Percentiles rank a stretch among this genome's conserved stretches.
Conservation (phyloP, 1,139 yeast species). For the Kurtzmaniella quercitrusa region DNA sequence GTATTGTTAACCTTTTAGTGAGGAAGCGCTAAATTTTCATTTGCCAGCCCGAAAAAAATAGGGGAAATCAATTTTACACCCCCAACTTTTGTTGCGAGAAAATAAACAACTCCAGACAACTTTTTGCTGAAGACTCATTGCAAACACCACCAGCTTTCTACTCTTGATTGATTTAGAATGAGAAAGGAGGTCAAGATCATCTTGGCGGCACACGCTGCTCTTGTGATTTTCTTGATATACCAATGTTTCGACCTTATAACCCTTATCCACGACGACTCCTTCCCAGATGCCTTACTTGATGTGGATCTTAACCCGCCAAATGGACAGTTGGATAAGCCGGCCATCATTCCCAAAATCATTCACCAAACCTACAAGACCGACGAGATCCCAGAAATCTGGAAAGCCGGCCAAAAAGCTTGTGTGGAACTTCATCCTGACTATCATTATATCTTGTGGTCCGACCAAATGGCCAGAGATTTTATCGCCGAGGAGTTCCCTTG, state of each 20-base stretch:
- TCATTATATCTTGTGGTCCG: conserved; percentile 88
- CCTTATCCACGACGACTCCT: conserved; percentile 68
- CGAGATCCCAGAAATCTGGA: conserved; percentile 78
- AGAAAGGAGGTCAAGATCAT: conserved; percentile 60
- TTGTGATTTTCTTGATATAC: conserved; percentile 56
- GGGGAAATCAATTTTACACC: neutral
- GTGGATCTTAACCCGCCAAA: conserved; percentile 52
- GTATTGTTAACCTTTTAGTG: neutral
- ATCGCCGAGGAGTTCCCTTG: conserved; percentile 77
- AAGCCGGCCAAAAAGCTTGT: conserved; percentile 70
- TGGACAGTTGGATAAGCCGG: conserved; percentile 37
- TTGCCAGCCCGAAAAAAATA: neutral
- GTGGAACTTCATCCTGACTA: conserved; percentile 80
- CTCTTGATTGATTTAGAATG: conserved; percentile 20
- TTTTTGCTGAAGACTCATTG: neutral
- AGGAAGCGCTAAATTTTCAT: neutral
- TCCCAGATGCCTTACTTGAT: conserved; percentile 55
- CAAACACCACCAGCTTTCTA: neutral
- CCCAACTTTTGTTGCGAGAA: neutral
- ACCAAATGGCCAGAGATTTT: conserved; percentile 74
- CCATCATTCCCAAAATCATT: conserved; percentile 78
- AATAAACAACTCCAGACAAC: neutral
- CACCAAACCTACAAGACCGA: conserved; percentile 88
- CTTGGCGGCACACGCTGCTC: conserved; percentile 50
- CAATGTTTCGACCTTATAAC: conserved; percentile 73